phyloP scores from a whole-genome alignment of 129 eudicot genomes.

The Flaveria brownii region DNA sequence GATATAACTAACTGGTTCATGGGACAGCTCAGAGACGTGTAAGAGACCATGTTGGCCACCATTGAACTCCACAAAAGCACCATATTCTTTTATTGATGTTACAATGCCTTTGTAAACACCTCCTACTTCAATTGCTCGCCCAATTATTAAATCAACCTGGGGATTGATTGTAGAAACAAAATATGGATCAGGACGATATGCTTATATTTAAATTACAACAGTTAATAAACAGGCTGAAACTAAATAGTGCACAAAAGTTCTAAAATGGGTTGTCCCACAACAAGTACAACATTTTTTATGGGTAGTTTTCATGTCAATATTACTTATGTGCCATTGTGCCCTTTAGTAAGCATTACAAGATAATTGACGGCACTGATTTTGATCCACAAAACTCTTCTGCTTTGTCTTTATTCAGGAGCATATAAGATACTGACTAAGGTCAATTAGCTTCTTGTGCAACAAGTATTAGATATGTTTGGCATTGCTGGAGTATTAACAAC shows the following conservation, averaged over 20 bases:
- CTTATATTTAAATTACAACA: background rate
- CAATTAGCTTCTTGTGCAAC: slow-evolving; percentile 3
- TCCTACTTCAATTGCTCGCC: slow-evolving; percentile 93
- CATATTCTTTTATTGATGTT: slow-evolving; percentile 79
- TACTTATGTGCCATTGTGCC: background rate
- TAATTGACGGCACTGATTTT: background rate
- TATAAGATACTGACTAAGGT: background rate
- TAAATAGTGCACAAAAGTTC: background rate
- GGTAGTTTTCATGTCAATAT: background rate
- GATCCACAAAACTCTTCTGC: background rate
- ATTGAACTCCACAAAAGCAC: slow-evolving; percentile 97
- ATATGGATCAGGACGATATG: slow-evolving; percentile 7
- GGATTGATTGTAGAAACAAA: slow-evolving; percentile 2
- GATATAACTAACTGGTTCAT: slow-evolving; percentile 67
- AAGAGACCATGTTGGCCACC: slow-evolving; percentile 99
- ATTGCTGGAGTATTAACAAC: background rate
- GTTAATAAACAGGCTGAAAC: background rate
- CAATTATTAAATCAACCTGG: slow-evolving; percentile 81
- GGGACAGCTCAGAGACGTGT: slow-evolving; percentile 90
- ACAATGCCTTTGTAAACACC: slow-evolving; percentile 81
- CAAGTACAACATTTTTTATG: background rate
- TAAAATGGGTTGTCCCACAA: background rate
- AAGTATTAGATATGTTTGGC: background rate
- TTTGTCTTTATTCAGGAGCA: background rate
- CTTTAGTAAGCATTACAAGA: background rate